Evolutionary conservation across 345 rosid genomes (phyloP), one percentile per base, ranked within the genome.

Genomic region (Cardamine occulta): DNA sequence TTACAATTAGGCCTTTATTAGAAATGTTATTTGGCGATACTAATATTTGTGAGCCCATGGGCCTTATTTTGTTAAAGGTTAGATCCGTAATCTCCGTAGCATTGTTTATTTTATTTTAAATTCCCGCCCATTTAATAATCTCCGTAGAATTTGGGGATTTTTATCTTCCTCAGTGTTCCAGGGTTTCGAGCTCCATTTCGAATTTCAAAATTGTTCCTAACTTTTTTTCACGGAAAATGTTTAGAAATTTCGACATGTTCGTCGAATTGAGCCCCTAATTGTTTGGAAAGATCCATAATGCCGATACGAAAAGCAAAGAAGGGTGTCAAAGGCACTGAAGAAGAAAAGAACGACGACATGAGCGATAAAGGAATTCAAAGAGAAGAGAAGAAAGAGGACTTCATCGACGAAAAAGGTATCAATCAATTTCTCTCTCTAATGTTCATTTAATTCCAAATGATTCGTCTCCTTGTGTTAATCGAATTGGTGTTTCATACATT

Each of bases 301-400:
- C 77, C 80, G 39, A 80, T 47, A n/a, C 65, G 71, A 75, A 80
- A 67, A 59, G 77, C 70, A 5, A 65, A 71, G 68, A 62, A 75
- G 19, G 13, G n/a, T 59, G 39, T 65, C 53, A 71, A 80, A 71
- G 56, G 1, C 76, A 61, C 65, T 17, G 77, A 65, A 49, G 79
- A 70, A 17, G 72, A 21, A 1, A 47, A 23, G 42, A 47, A 18
- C 11, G 29, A 57, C 21, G 54, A 55, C 14, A 40, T 39, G 37
- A 40, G 44, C 24, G 12, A 58, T 6, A 52, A 71, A 14, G 19
- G 42, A 34, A 64, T 32, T 74, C 79, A 32, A 64, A 65, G 17
- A 6, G 56, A 74, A 58, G 72, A 54, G 31, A 54, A 51, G 52
- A 31, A 9, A 37, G 73, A 47, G 1, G 59, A 66, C 2, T 69